Conservation (phyloP, 331 rosid genomes). For the Prunus yedoensis region DNA sequence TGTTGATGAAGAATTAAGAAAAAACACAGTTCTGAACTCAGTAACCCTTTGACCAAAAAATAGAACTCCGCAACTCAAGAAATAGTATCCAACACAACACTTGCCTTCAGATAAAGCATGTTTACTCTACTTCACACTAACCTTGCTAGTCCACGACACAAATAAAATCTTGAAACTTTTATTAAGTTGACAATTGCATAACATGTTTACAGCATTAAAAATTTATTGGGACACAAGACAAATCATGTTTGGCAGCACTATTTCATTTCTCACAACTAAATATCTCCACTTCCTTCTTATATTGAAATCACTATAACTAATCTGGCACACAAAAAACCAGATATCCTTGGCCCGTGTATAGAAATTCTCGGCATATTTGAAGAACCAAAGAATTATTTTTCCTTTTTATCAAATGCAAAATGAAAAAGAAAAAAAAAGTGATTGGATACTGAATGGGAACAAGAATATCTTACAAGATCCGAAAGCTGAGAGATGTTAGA, state of each 20-base stretch:
- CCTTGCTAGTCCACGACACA: background rate
- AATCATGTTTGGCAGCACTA: conserved; percentile 3
- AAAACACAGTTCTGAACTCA: background rate
- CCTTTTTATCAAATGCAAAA: background rate
- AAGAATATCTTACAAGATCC: conserved; percentile 27
- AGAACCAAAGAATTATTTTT: background rate
- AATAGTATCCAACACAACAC: conserved; percentile 7
- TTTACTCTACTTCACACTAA: background rate
- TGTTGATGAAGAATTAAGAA: background rate
- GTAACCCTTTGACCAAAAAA: background rate
- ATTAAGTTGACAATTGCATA: background rate
- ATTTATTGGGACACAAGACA: background rate
- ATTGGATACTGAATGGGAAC: background rate
- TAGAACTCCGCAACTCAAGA: background rate
- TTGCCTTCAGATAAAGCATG: background rate
- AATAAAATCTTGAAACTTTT: background rate
- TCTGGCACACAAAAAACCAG: background rate
- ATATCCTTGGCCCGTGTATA: background rate
- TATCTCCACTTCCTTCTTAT: conserved; percentile 4
- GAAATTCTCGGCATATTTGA: background rate
- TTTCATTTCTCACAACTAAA: background rate
- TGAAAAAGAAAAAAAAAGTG: background rate
- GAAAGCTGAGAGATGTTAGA: conserved; percentile 33
- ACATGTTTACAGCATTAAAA: background rate
- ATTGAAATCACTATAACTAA: background rate